phyloP scores from a whole-genome alignment of 2,329 filamentous ascomycete species.

The Ploettnerulaceae sp. region DNA sequence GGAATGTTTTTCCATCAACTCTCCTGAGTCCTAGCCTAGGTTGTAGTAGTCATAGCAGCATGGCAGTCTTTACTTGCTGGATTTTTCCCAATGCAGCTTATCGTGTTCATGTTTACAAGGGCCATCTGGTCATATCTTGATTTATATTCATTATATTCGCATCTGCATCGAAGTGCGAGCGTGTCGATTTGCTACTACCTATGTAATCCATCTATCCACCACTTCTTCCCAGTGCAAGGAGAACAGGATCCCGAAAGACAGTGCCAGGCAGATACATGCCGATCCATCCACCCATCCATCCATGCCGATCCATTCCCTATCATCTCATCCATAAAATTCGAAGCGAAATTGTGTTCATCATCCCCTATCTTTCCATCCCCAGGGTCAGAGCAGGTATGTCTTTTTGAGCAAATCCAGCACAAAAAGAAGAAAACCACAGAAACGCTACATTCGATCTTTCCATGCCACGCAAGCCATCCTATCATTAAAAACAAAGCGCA shows the following conservation, averaged over 20 bases:
- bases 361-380: constrained; percentile 4
- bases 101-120: no score
- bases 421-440: constrained; percentile 9
- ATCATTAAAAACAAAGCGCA: constrained; percentile 25
- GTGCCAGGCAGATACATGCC: no score
- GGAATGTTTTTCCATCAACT: no score
- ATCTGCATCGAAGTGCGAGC: constrained; percentile 21
- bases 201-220: not conserved
- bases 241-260: not conserved
- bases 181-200: constrained; percentile 1
- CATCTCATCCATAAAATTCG: constrained; percentile 15
- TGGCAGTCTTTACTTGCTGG: no score
- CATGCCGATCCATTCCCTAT: constrained; percentile 8
- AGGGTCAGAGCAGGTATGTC: constrained; percentile 18
- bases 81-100: no score
- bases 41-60: no score
- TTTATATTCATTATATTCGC: constrained; percentile 26
- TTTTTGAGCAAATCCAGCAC: constrained; percentile 11
- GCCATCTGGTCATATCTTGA: constrained; percentile 4
- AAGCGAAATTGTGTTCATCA: constrained; percentile 18
- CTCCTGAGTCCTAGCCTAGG: no score
- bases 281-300: not conserved
- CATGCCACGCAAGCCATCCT: constrained; percentile 21
- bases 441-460: constrained; percentile 7
- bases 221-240: not conserved